Base-by-base conservation (phyloP, 1,139 yeast genomes). In the Scheffersomyces illinoinensis region DNA sequence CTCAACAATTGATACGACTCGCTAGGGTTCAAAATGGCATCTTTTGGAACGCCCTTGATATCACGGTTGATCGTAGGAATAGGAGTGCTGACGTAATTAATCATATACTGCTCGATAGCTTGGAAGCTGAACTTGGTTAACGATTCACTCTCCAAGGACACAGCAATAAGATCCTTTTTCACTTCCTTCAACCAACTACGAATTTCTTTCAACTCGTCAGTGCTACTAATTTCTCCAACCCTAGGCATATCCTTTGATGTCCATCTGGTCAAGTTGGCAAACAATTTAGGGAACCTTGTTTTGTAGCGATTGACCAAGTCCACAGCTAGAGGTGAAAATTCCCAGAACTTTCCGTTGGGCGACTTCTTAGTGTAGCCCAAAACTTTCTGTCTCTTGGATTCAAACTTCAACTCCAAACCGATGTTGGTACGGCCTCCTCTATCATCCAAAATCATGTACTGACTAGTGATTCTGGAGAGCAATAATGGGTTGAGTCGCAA, bases 371-470 rank as follows among this genome's bases (percentile, higher is more conserved):
- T 86, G 74, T 88, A 93, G 1, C 99, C 99, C 64, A 93, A 81
- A 6, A 91, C 98, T 74, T 93, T 95, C 68, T 86, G 85, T 67
- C 92, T 85, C 65, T 86, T 86, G 47, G 85, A 86, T 65, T 93
- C 97, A 74, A 88, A 90, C 74, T 93, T 93, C 71, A 95, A 80
- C 62, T 90, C 92, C 64, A 95, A 79, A 43, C 99, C 99, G 68
- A 95, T 81, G 68, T 93, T 90, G n/a, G 82, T 71, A 65, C 84
- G 84, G 64, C 80, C 85, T 24, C 64, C 65, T 24, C 79, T 79
- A 39, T 79, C 76, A 62, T 84, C 86, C 48, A 79, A 83, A 61
- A 93, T 79, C 77, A 89, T 76, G 66, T 78, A 90, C 33, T 86
- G 85, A 33, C 97, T 88, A 0, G 98, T 90, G 54, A 95, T 82